phyloP scores from a whole-genome alignment of 805 yeast genomes.

The Kazachstania bromeliacearum region DNA sequence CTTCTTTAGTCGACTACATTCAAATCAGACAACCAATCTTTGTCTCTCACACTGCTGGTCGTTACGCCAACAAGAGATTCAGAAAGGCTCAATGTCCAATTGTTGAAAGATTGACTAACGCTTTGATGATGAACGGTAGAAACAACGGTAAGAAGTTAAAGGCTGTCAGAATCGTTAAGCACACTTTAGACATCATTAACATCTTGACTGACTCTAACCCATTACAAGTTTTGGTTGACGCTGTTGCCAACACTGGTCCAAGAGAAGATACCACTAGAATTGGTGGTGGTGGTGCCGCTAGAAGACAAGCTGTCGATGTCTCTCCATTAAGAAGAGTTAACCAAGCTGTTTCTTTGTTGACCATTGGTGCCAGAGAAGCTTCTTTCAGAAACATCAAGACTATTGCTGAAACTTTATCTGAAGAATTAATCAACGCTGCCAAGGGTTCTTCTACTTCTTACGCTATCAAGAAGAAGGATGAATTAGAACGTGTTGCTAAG shows the following conservation, averaged over 20 bases:
- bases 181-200: constrained; percentile 95
- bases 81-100: constrained; percentile 99
- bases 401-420: constrained; percentile 99
- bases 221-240: constrained; percentile 97
- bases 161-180: constrained; percentile 99
- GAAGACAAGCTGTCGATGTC: constrained; percentile 99
- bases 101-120: constrained; percentile 98
- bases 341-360: constrained; percentile 96
- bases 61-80: constrained; percentile 99
- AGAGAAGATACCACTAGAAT: constrained; percentile 99
- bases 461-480: constrained; percentile 99
- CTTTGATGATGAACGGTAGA: constrained; percentile 99
- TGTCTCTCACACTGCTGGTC: constrained; percentile 98
- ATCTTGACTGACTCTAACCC: constrained; percentile 99
- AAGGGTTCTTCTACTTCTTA: constrained; percentile 99
- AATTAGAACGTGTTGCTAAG: constrained; percentile 99
- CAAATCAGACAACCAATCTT: constrained; percentile 97
- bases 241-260: constrained; percentile 99
- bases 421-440: constrained; percentile 99
- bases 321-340: constrained; percentile 99
- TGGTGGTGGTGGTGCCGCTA: constrained; percentile 99
- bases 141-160: constrained; percentile 99
- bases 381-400: constrained; percentile 99
- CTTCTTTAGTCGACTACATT: constrained; percentile 96
- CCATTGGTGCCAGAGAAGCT: constrained; percentile 99